These are phyloP conservation scores for Botrytis aclada DNA, from an alignment of 2,329 filamentous ascomycete species.

Conservation along the genomic window DNA sequence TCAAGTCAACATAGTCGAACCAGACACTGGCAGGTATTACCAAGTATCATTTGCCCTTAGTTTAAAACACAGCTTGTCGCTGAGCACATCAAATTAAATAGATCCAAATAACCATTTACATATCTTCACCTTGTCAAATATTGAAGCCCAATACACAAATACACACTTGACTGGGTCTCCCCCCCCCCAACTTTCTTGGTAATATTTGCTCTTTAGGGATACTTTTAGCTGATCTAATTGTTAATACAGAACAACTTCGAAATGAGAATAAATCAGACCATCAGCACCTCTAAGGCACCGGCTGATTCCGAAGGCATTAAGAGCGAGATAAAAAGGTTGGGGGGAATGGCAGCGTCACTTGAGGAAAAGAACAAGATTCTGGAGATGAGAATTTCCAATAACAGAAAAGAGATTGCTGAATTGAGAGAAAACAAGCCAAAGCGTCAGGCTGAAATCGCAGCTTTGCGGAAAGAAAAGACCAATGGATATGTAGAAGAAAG, in stretches of 20 bases:
- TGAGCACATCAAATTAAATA: not conserved
- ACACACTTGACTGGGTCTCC: too few relatives aligned
- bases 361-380: not conserved
- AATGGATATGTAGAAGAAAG: not conserved
- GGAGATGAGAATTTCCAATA: not conserved
- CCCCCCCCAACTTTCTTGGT: too few relatives aligned
- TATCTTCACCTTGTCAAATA: not conserved
- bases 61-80: not conserved
- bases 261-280: not conserved
- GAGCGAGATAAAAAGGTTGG: not conserved
- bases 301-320: not conserved
- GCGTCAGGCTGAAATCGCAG: not conserved
- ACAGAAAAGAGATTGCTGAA: not conserved
- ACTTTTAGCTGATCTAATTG: not conserved
- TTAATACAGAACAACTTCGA: not conserved
- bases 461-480: not conserved
- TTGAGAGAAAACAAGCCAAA: rapidly evolving
- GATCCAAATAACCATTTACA: not conserved
- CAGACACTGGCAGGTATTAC: not conserved
- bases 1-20: not conserved
- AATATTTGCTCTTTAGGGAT: not conserved
- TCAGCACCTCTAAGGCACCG: not conserved
- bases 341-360: rapidly evolving
- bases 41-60: not conserved
- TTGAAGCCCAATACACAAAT: too few relatives aligned